Percentiles rank a stretch among this genome's conserved stretches.
Evolutionary conservation across 2,329 filamentous ascomycete genomes (phyloP).

Genomic region (Ophiosphaerella herpotricha): DNA sequence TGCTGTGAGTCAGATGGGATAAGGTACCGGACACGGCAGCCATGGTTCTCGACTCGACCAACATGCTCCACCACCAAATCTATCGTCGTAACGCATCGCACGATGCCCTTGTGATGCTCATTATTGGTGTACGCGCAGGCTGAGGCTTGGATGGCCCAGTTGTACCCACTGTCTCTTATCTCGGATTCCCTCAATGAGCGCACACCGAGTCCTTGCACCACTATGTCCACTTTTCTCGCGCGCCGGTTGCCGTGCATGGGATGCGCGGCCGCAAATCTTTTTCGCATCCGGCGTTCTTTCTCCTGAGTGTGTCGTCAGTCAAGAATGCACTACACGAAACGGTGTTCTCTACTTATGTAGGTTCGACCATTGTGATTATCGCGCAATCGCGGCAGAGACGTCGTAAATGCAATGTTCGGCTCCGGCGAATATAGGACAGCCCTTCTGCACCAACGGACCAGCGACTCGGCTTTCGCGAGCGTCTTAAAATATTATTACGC

Average conservation of each 20-base stretch:
- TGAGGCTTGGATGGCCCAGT: constrained; percentile 35
- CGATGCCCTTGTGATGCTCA: constrained; percentile 22
- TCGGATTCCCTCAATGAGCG: constrained; percentile 35
- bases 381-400: constrained; percentile 9
- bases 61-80: constrained; percentile 14
- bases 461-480: constrained; percentile 14
- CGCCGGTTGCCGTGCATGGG: constrained; percentile 23
- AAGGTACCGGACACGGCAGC: constrained; percentile 1
- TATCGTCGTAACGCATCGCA: constrained; percentile 18
- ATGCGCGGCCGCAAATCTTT: constrained; percentile 30
- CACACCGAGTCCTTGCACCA: constrained; percentile 26
- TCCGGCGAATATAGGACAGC: constrained; percentile 16
- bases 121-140: constrained; percentile 36
- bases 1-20: constrained; percentile 3
- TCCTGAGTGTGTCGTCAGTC: constrained; percentile 29
- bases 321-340: constrained; percentile 9
- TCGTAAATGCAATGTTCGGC: neutral
- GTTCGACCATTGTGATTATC: constrained; percentile 1
- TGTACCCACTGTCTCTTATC: constrained; percentile 44
- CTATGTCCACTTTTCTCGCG: constrained; percentile 38
- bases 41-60: constrained; percentile 16
- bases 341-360: neutral
- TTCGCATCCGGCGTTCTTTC: constrained; percentile 17
- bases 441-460: constrained; percentile 15
- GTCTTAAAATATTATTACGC: constrained; percentile 23